Base-by-base conservation (phyloP, 1,284 basidiomycete genomes). In the Trametes pubescens region DNA sequence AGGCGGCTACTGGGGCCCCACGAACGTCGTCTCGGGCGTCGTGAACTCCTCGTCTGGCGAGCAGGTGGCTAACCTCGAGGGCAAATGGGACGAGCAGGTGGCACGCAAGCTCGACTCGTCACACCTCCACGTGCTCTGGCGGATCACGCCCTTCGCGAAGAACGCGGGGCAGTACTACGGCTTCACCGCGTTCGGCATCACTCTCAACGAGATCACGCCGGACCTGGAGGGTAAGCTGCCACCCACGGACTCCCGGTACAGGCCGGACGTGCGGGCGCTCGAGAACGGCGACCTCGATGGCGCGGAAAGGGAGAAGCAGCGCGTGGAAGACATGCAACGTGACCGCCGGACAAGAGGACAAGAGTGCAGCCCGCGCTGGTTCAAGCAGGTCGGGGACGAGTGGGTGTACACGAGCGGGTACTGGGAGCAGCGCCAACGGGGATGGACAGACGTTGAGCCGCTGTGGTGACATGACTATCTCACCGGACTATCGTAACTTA, bases 261-360 rank as follows among this genome's bases (percentile, higher is more conserved):
- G 95, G 38, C 93, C 95, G 1, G 95, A 98, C 77, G 92, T 97
- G 58, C 81, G 91, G 34, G 93, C 94, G 4, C 81, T 96, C 49
- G 96, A 98, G 76, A 86, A 92, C 67, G 95, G 95, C 13, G 79
- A 92, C 51, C 75, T 93, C 2, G 90, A 94, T 63, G 72, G 80
- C 51, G 95, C 95, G 1, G 95, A 98, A 72, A 76, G 77, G 55
- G 84, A 92, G 72, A 98, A 98, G 79, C 76, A 80, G 32, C 81
- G 84, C 35, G 79, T 97, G 13, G 96, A 98, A 75, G 91, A 86
- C 75, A 78, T 82, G 75, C 90, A 89, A 76, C 83, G 92, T 69
- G 89, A 88, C 63, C 83, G 90, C 70, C 80, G 91, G 71, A 82
- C 81, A 69, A 76, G 74, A 14, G 86, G 87, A 47, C 77, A 79